These are phyloP conservation scores for Cucurbita moschata DNA, from an alignment of 306 rosid genomes.

Conservation along the genomic window DNA sequence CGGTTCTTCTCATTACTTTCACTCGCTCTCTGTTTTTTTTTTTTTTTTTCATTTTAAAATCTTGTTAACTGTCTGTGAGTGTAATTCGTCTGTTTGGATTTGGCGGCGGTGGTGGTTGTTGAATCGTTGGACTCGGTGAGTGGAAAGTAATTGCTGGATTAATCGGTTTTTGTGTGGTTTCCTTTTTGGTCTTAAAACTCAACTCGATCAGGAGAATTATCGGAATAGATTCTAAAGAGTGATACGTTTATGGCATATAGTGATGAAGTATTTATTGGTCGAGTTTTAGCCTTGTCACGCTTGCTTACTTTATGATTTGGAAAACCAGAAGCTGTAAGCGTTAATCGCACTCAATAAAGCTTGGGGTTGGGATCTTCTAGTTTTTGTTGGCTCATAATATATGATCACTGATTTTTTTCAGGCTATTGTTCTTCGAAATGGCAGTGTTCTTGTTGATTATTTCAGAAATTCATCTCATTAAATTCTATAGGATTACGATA, in stretches of 20 bases:
- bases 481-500: neutral
- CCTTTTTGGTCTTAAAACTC: neutral
- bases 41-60: neutral
- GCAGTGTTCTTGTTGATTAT: neutral
- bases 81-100: neutral
- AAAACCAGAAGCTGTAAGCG: neutral
- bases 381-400: neutral
- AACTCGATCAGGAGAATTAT: neutral
- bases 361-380: neutral
- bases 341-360: neutral
- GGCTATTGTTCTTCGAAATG: neutral
- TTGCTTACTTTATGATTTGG: neutral
- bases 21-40: neutral
- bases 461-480: neutral
- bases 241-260: neutral
- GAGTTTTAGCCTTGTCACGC: neutral
- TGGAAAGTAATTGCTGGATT: neutral
- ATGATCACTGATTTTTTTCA: neutral
- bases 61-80: too few species aligned
- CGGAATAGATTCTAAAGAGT: neutral
- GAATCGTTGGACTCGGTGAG: neutral
- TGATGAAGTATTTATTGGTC: neutral
- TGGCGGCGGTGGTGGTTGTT: neutral
- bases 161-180: neutral
- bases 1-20: slow-evolving; percentile 20